phyloP scores from a whole-genome alignment of 2,329 filamentous ascomycete genomes.

The Fusarium ramigenum region DNA sequence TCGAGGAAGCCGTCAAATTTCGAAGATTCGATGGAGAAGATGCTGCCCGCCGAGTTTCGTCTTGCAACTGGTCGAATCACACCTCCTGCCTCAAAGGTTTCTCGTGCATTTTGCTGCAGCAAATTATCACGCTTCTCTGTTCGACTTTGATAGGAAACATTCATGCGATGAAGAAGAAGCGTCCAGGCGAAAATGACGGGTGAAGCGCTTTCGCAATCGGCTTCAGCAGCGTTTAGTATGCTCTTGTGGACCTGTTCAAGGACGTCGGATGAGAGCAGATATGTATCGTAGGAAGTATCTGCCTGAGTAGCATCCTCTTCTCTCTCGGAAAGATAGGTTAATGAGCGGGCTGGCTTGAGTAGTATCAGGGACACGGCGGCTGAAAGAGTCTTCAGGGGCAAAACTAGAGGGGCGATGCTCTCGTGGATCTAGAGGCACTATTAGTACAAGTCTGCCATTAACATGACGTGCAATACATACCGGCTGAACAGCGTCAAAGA shows the following conservation, averaged over 20 bases:
- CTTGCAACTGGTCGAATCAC: slow-evolving; percentile 54
- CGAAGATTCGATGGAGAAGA: slow-evolving; percentile 68
- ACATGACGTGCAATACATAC: slow-evolving; percentile 39
- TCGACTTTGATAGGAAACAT: slow-evolving; percentile 68
- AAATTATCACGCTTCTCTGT: slow-evolving; percentile 68
- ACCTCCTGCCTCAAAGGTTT: slow-evolving; percentile 63
- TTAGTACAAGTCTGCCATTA: slow-evolving; percentile 23
- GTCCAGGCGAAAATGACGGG: slow-evolving; percentile 86
- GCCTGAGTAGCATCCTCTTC: slow-evolving; percentile 50
- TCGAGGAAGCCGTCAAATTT: slow-evolving; percentile 68
- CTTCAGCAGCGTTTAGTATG: slow-evolving; percentile 68
- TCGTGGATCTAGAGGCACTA: slow-evolving; percentile 48
- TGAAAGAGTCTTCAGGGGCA: slow-evolving; percentile 74
- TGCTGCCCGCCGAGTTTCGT: slow-evolving; percentile 69
- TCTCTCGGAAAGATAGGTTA: slow-evolving; percentile 53
- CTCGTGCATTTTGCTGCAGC: slow-evolving; percentile 66
- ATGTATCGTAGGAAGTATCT: slow-evolving; percentile 60
- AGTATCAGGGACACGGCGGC: slow-evolving; percentile 77
- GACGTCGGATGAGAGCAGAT: slow-evolving; percentile 74
- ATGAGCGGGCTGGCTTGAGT: slow-evolving; percentile 70
- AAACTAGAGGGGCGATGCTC: slow-evolving; percentile 59
- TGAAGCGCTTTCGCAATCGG: slow-evolving; percentile 69
- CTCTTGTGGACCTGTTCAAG: slow-evolving; percentile 78
- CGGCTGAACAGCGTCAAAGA: slow-evolving; percentile 70
- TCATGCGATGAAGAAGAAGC: slow-evolving; percentile 76